A percentile compares a stretch with the other conserved stretches of the same genome.
These are phyloP conservation scores for Sordariomycetes sp. DNA, from an alignment of 2,329 filamentous ascomycete genomes.

Conservation along the genomic window DNA sequence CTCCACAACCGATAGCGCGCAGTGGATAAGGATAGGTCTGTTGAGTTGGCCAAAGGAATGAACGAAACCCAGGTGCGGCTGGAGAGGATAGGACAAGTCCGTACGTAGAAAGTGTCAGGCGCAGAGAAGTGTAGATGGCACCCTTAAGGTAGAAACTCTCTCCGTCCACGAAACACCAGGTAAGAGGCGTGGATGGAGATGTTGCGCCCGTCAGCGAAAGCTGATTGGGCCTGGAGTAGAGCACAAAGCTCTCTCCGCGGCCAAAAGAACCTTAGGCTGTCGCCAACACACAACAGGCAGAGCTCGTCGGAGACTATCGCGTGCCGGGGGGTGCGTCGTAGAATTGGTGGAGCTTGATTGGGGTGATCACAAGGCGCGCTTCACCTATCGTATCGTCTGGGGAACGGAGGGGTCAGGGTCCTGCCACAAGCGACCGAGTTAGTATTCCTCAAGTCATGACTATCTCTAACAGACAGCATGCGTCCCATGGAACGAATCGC, in stretches of 20 bases:
- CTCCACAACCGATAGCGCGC: neutral
- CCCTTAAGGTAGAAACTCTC: neutral
- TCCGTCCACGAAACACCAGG: neutral
- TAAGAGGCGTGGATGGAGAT: neutral
- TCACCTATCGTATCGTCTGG: neutral
- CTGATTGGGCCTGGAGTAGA: constrained; percentile 4
- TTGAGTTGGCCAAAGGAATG: neutral
- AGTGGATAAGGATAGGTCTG: neutral
- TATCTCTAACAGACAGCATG: neutral
- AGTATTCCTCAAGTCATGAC: neutral
- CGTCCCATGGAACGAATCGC: neutral
- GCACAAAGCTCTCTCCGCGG: constrained; percentile 6
- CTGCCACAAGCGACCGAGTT: neutral
- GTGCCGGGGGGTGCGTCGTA: neutral
- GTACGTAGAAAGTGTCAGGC: neutral
- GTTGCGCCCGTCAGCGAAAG: neutral
- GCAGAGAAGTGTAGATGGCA: neutral
- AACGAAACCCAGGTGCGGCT: neutral
- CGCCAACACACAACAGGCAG: neutral
- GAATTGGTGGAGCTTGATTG: neutral
- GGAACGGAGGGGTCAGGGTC: neutral
- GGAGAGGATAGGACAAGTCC: neutral
- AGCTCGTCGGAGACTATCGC: neutral
- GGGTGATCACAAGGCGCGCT: neutral
- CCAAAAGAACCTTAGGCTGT: neutral